Evolutionary conservation across 768 basidiomycete genomes (phyloP).

Genomic region (Leccinum olivaceopallidum): DNA sequence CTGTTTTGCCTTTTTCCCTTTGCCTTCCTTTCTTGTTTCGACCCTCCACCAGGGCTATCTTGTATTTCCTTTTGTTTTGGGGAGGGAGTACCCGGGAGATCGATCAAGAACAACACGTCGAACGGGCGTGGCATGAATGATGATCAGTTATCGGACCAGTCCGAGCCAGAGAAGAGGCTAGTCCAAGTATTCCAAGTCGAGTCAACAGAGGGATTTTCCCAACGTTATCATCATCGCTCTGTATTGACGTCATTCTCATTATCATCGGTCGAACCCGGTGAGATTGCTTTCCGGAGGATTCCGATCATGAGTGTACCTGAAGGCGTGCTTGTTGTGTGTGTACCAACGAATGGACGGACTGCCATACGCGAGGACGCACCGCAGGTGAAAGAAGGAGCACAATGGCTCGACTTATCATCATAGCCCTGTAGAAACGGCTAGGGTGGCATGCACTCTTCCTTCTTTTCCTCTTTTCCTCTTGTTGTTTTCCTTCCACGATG

Average conservation of each 20-base stretch:
- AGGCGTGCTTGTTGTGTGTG: neutral
- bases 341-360: neutral
- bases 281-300: neutral
- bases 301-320: neutral
- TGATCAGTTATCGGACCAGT: neutral
- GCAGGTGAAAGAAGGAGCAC: neutral
- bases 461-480: too few relatives aligned
- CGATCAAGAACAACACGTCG: neutral
- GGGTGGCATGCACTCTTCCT: neutral
- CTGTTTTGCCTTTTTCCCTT: neutral
- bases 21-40: neutral
- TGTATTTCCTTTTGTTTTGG: neutral
- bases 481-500: too few relatives aligned
- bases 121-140: neutral
- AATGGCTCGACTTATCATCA: neutral
- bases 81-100: neutral
- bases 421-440: too few relatives aligned
- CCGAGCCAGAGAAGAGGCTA: neutral
- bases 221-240: neutral
- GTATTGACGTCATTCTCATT: neutral
- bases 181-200: neutral
- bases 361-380: neutral
- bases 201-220: neutral
- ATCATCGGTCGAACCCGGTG: slow-evolving; percentile 2
- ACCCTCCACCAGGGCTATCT: neutral